Evolutionary conservation across 352 stramenopile genomes (phyloP).

Genomic region (Peronospora destructor): DNA sequence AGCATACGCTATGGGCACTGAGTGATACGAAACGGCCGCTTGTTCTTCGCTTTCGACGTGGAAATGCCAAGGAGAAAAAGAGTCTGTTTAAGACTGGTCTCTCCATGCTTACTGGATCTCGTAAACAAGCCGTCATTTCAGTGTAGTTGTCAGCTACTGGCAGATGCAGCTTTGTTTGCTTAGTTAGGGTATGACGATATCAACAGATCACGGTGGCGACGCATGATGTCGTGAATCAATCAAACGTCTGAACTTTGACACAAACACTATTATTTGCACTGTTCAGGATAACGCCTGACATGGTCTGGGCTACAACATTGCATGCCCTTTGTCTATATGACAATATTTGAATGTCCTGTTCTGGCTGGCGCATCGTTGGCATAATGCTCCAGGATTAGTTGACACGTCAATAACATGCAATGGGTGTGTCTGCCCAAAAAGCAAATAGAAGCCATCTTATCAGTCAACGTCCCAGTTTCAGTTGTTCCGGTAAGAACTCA

Average conservation of each 20-base stretch:
- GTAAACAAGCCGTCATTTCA: slow-evolving; percentile 36
- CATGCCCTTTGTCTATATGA: slow-evolving; percentile 67
- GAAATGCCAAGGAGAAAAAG: slow-evolving; percentile 67
- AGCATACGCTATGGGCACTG: slow-evolving; percentile 80
- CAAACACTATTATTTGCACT: no score
- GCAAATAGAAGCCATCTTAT: neutral
- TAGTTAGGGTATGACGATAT: slow-evolving; percentile 14
- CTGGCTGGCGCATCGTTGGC: slow-evolving; percentile 31
- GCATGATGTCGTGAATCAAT: slow-evolving; percentile 12
- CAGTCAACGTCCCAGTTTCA: slow-evolving; percentile 1
- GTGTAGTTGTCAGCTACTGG: slow-evolving; percentile 27
- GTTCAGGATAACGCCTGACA: neutral
- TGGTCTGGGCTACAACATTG: slow-evolving; percentile 45
- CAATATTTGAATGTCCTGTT: slow-evolving; percentile 54
- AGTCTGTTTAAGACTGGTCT: slow-evolving; percentile 57
- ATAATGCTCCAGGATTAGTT: slow-evolving; percentile 36
- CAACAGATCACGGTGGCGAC: slow-evolving; percentile 16
- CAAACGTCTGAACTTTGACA: neutral
- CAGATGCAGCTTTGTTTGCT: slow-evolving; percentile 16
- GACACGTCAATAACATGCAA: slow-evolving; percentile 70
- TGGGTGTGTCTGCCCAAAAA: slow-evolving; percentile 43
- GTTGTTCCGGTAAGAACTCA: slow-evolving; percentile 11
- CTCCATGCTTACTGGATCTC: slow-evolving; percentile 29
- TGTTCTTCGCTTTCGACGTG: slow-evolving; percentile 72
- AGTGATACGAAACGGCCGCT: slow-evolving; percentile 69